phyloP scores from a whole-genome alignment of 441 rosid species.

The Gossypium gossypioides region DNA sequence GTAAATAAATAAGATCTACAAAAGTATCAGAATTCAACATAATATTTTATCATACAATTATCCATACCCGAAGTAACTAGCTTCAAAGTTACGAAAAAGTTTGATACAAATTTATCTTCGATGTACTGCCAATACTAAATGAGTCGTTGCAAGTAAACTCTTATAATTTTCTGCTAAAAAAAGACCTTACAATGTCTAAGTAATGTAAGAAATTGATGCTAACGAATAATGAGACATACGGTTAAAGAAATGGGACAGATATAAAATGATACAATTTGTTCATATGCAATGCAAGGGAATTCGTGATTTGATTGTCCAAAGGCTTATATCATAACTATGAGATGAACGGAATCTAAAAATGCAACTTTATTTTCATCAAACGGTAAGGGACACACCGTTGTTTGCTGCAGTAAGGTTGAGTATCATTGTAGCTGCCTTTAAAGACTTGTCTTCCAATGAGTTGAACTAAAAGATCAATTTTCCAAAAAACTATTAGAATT shows the following conservation, averaged over 20 bases:
- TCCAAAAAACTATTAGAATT: not conserved
- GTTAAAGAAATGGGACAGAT: not conserved
- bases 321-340: not conserved
- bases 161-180: not conserved
- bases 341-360: not conserved
- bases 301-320: not conserved
- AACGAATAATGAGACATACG: not conserved
- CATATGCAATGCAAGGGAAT: not conserved
- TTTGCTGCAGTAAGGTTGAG: constrained; percentile 75
- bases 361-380: constrained; percentile 22
- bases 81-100: not conserved
- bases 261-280: not conserved
- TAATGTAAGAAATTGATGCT: too few relatives aligned
- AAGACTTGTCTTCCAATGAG: constrained; percentile 24
- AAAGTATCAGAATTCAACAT: not conserved
- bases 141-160: not conserved
- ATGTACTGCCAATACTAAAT: not conserved
- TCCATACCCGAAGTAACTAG: not conserved
- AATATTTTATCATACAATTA: not conserved
- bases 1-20: not conserved
- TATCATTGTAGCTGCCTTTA: constrained; percentile 76
- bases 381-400: constrained; percentile 78
- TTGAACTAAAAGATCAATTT: not conserved
- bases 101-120: not conserved
- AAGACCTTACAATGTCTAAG: not conserved